Base-by-base conservation (phyloP, 1,139 yeast genomes). In the Lodderomyces beijingensis region DNA sequence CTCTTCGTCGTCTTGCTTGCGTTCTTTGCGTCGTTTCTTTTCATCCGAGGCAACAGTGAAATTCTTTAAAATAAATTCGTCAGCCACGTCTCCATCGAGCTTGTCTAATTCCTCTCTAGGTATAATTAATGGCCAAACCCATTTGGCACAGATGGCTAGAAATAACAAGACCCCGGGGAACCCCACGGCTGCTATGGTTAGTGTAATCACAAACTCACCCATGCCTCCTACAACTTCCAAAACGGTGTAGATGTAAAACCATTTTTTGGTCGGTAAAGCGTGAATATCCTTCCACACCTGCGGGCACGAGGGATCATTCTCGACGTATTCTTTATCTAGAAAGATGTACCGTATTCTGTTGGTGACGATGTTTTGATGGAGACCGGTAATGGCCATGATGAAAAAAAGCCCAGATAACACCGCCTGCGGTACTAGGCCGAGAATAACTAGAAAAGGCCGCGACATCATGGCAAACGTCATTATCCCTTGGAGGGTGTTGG, bases 351-450 rank as follows among this genome's bases (percentile, higher is more conserved):
- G 51, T 3, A 89, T 60, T 40, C 84, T 70, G 35, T 72, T 65
- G 4, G 83, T 67, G 5, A 89, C 76, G 3, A 69, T 78, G 47
- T 83, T 86, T 4, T 70, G 76, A 41, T 81, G 69, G 10, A 91
- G 56, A 0, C 96, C 95, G 1, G 82, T 74, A 1, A 87, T 65
- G 0, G 96, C 96, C 96, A 91, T 89, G 42, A 86, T 77, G 70
- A 89, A 87, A 53, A 91, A 91, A 29, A 91, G 65, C 0, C 97
- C 98, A 0, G 96, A 85, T 16, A 91, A 62, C 0, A 88, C 95
- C 3, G 94, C 94, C 51, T 91, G 97, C 0, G 98, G 98, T n/a
- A 91, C 82, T 19, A 80, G 62, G 0, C 91, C 89, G 12, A 91
- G 61, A 7, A 93, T 87, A 1, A 79, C 68, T 39, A 91, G 64